Base-by-base conservation (phyloP, 306 rosid species). In the Trifolium pratense region DNA sequence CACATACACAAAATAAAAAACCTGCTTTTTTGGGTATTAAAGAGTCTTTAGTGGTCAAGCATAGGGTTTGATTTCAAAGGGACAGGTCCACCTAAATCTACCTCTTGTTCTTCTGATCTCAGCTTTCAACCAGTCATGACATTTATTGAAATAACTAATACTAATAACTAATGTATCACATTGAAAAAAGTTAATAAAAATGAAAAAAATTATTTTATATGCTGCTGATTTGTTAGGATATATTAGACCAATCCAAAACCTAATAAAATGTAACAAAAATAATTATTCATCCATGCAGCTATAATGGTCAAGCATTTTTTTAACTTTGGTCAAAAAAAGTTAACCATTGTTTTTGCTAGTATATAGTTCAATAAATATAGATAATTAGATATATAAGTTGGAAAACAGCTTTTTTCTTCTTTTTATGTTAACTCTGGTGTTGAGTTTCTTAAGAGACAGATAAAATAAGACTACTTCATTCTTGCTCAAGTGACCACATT, bases 51-150 rank as follows among this genome's bases (percentile, higher is more conserved):
- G 31, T 74, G 6, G 72, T 66, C 79, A 75, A 75, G 67, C 67
- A 37, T 56, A 66, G 61, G 36, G 77, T 88, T 86, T 83, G 42
- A 65, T 83, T 89, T 82, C 82, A 80, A 88, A 86, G 87, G 66
- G 81, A 88, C 91, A 88, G 87, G 75, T 83, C 40, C 42, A 65
- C 73, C 51, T 75, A 77, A 76, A 75, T 84, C 76, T 59, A 78
- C 51, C 61, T 81, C 78, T 59, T 62, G 49, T 59, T 60, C 57
- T 59, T 60, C 57, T 62, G 49, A 17, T 61, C 72, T 73, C 63
- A 75, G 81, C 80, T 58, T 29, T 58, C 11, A 58, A 52, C 13
- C 26, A 7, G 8, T 52, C 58, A 17, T 52, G 20, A 17, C n/a
- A 52, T 18, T 17, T 52, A 52, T 52, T 52, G 26, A 52, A 52